Evolutionary conservation across 2,329 filamentous ascomycete genomes (phyloP).

Genomic region (Ophiocordyceps australis): DNA sequence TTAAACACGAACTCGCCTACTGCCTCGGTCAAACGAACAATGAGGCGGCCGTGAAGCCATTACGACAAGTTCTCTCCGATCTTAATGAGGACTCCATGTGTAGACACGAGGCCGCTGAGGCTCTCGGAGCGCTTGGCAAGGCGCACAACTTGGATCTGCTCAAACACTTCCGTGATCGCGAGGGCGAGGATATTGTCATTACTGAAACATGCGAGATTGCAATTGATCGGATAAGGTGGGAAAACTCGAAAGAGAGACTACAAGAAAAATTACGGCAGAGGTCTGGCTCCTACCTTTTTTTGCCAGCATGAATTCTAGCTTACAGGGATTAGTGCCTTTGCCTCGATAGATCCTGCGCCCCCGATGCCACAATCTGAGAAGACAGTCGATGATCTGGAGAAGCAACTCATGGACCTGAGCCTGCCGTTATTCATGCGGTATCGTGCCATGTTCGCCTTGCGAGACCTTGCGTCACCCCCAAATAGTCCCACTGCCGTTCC

Average conservation of each 20-base stretch:
- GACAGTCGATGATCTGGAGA: constrained; percentile 57
- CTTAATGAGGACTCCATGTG: constrained; percentile 84
- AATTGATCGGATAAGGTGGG: constrained; percentile 86
- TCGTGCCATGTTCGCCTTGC: constrained; percentile 92
- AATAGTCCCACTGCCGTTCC: constrained; percentile 76
- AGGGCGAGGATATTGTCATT: constrained; percentile 63
- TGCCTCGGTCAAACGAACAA: constrained; percentile 87
- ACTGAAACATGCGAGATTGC: constrained; percentile 94
- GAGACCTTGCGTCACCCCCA: constrained; percentile 85
- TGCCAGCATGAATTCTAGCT: constrained; percentile 2
- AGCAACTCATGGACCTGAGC: constrained; percentile 59
- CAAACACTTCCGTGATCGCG: constrained; percentile 53
- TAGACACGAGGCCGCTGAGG: constrained; percentile 90
- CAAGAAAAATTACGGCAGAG: constrained; percentile 66
- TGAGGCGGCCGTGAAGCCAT: constrained; percentile 49
- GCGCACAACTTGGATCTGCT: constrained; percentile 56
- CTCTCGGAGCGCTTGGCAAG: constrained; percentile 73
- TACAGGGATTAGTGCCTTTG: constrained; percentile 53
- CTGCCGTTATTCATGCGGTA: constrained; percentile 82
- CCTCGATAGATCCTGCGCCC: constrained; percentile 87
- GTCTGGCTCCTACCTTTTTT: constrained; percentile 23
- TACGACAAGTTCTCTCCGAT: constrained; percentile 60
- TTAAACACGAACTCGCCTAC: constrained; percentile 96
- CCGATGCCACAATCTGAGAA: constrained; percentile 56
- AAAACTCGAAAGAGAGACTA: constrained; percentile 54